Evolutionary conservation across 164 flowering plant genomes (phyloP).

Genomic region (Euptelea pleiosperma): DNA sequence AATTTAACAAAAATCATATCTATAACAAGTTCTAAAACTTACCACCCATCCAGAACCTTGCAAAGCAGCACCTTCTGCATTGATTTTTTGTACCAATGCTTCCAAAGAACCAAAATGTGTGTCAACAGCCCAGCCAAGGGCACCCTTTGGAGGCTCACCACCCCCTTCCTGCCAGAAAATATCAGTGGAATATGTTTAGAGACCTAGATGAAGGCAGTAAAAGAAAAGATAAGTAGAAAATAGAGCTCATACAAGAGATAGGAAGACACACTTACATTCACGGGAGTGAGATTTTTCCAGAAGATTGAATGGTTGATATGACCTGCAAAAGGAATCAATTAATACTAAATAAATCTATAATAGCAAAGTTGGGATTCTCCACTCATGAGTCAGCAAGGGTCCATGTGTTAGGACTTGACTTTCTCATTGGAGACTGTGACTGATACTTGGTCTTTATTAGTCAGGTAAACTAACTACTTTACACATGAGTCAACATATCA

Average conservation of each 20-base stretch:
- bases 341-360: too few relatives aligned
- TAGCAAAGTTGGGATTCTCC: too few relatives aligned
- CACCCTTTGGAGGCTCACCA: slow-evolving; percentile 84
- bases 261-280: slow-evolving; percentile 42
- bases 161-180: slow-evolving; percentile 77
- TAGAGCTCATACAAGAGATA: background rate
- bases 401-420: too few relatives aligned
- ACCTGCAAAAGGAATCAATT: slow-evolving; percentile 42
- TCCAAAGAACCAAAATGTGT: slow-evolving; percentile 76
- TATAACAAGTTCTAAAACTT: slow-evolving; percentile 32
- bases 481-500: too few relatives aligned
- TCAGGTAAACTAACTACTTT: too few relatives aligned
- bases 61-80: slow-evolving; percentile 88
- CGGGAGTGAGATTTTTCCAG: slow-evolving; percentile 91
- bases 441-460: too few relatives aligned
- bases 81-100: slow-evolving; percentile 60
- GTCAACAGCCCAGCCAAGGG: slow-evolving; percentile 79
- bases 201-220: background rate
- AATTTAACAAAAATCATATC: background rate
- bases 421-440: too few relatives aligned
- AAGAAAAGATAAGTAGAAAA: background rate
- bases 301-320: slow-evolving; percentile 94
- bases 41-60: slow-evolving; percentile 99
- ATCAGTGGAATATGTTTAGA: background rate
- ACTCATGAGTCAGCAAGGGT: too few relatives aligned